phyloP scores from a whole-genome alignment of 2,329 filamentous ascomycete species.

The Alternaria sp. region DNA sequence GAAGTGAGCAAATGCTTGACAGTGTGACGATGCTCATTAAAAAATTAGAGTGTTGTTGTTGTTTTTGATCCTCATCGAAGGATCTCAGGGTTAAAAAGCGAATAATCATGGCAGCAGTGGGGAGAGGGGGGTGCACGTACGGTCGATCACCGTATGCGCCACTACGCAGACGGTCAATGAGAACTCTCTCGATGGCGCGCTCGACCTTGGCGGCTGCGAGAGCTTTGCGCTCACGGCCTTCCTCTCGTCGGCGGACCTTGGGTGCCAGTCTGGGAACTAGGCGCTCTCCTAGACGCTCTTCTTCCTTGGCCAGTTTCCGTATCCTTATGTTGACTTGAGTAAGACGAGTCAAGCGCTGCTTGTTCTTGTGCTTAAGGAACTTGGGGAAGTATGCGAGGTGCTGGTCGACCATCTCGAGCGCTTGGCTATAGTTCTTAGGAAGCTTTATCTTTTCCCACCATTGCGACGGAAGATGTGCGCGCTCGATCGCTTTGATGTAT shows the following conservation, averaged over 20 bases:
- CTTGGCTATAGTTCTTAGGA: constrained; percentile 87
- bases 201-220: constrained; percentile 83
- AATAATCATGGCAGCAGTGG: constrained; percentile 11
- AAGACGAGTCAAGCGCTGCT: constrained; percentile 89
- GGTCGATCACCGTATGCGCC: constrained; percentile 95
- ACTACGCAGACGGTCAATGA: constrained; percentile 87
- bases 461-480: constrained; percentile 78
- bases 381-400: constrained; percentile 85
- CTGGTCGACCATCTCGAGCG: constrained; percentile 74
- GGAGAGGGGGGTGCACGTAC: constrained; percentile 22
- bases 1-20: neutral
- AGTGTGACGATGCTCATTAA: constrained; percentile 7
- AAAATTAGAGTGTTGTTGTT: constrained; percentile 15
- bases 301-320: constrained; percentile 82
- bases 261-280: constrained; percentile 88
- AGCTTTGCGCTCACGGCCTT: constrained; percentile 57
- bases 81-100: constrained; percentile 18
- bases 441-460: constrained; percentile 95
- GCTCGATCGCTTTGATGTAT: constrained; percentile 87
- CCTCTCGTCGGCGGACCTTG: constrained; percentile 70
- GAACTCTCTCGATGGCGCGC: constrained; percentile 90
- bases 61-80: constrained; percentile 13
- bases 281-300: constrained; percentile 86
- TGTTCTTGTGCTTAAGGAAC: constrained; percentile 92
- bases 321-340: constrained; percentile 86